These are phyloP conservation scores for Phytophthora vignae DNA, from an alignment of 352 stramenopile species.

Conservation along the genomic window DNA sequence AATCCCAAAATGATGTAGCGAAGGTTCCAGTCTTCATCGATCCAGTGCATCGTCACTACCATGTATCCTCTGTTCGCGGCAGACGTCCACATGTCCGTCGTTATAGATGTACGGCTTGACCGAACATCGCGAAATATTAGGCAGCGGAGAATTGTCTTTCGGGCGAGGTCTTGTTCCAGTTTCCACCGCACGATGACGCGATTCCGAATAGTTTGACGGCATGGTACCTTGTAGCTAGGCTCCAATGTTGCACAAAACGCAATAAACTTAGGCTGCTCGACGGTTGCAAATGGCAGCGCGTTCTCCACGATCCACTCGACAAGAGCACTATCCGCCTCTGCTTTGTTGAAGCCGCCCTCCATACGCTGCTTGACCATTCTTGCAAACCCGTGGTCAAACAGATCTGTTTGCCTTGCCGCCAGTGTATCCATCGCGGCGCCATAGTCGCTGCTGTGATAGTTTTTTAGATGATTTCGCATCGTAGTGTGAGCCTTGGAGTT, in stretches of 20 bases:
- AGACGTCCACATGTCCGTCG: constrained; percentile 34
- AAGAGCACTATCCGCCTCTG: constrained; percentile 2
- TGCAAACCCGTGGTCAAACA: constrained; percentile 11
- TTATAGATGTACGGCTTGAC: constrained; percentile 13
- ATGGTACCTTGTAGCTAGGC: constrained; percentile 7
- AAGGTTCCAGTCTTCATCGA: neutral
- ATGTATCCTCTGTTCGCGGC: constrained; percentile 25
- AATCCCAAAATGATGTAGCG: neutral
- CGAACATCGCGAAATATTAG: neutral
- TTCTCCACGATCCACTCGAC: constrained; percentile 17
- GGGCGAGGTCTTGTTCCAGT: constrained; percentile 1
- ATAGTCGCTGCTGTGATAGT: constrained; percentile 9
- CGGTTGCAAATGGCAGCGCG: constrained; percentile 6
- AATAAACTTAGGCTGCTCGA: constrained; percentile 17
- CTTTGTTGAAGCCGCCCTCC: constrained; percentile 4
- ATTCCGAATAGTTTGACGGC: constrained; percentile 10
- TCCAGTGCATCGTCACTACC: constrained; percentile 29
- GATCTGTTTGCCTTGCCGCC: constrained; percentile 2
- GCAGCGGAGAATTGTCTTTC: neutral
- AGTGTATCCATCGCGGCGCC: neutral
- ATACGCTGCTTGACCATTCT: constrained; percentile 7
- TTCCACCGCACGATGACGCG: constrained; percentile 13
- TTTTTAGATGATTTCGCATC: constrained; percentile 13
- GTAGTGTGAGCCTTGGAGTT: constrained; percentile 18
- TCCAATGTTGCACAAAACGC: neutral